Conservation (phyloP, 169 alveolate genomes). For the Plasmodium berghei region DNA sequence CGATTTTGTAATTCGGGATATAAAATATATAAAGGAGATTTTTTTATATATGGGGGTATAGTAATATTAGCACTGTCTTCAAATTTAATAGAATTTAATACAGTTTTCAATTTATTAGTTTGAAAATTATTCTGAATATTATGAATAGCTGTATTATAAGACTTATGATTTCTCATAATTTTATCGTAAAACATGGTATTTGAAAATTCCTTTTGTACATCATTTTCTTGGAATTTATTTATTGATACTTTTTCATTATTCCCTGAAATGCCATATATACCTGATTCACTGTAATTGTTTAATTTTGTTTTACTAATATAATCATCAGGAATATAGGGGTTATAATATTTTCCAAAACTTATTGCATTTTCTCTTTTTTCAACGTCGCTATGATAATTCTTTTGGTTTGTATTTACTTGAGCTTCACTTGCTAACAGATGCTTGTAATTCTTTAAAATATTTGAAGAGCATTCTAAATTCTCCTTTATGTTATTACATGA, state of each 20-base stretch:
- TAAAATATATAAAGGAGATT: conserved; percentile 35
- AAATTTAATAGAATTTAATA: conserved; percentile 35
- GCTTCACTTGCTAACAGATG: conserved; percentile 4
- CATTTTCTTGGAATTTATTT: neutral
- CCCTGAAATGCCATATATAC: neutral
- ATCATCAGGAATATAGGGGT: neutral
- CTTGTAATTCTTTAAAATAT: conserved; percentile 27
- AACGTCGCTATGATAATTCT: neutral
- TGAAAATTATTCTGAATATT: conserved; percentile 44
- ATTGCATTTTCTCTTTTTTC: neutral
- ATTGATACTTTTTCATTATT: neutral
- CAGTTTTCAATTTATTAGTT: conserved; percentile 25
- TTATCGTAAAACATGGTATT: conserved; percentile 29
- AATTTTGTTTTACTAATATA: neutral
- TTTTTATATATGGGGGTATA: conserved; percentile 31
- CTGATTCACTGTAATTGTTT: neutral
- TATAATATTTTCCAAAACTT: neutral
- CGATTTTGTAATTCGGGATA: conserved; percentile 35
- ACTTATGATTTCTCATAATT: conserved; percentile 4
- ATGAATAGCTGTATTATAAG: conserved; percentile 23
- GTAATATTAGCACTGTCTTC: conserved; percentile 35
- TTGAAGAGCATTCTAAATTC: conserved; percentile 30
- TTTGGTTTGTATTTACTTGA: neutral
- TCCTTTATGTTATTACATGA: conserved; percentile 46
- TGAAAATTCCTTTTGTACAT: conserved; percentile 7